phyloP scores from a whole-genome alignment of 768 basidiomycete genomes.

The Astraeus odoratus region DNA sequence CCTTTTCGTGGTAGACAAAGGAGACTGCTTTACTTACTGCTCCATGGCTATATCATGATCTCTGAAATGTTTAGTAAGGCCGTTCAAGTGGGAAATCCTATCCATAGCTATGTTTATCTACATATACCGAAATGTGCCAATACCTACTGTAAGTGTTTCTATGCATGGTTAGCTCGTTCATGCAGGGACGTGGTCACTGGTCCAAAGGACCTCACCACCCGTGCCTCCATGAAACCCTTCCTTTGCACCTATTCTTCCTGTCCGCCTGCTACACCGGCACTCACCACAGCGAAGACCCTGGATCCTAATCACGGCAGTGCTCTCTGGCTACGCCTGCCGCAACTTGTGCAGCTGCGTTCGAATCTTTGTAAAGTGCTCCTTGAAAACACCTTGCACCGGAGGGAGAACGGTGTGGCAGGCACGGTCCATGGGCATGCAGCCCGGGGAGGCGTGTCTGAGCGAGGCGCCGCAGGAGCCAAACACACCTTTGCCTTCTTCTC shows the following conservation, averaged over 20 bases:
- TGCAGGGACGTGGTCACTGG: too few relatives aligned
- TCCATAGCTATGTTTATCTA: too few relatives aligned
- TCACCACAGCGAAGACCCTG: constrained; percentile 75
- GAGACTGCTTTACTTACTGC: too few relatives aligned
- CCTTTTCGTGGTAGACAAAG: too few relatives aligned
- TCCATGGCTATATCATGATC: too few relatives aligned
- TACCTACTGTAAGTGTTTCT: too few relatives aligned
- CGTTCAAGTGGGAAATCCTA: too few relatives aligned
- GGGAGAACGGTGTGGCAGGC: constrained; percentile 81
- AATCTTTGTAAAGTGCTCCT: constrained; percentile 64
- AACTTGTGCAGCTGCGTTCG: constrained; percentile 42
- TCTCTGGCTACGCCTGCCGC: constrained; percentile 51
- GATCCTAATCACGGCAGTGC: constrained; percentile 87
- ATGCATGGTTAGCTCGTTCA: too few relatives aligned
- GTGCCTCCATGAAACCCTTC: constrained; percentile 63
- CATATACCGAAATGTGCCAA: too few relatives aligned
- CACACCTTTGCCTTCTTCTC: constrained; percentile 85
- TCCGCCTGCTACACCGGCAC: constrained; percentile 82
- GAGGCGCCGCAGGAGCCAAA: constrained; percentile 96
- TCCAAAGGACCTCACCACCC: constrained; percentile 61
- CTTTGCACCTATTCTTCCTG: constrained; percentile 83
- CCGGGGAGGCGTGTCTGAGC: constrained; percentile 94
- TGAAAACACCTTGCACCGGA: constrained; percentile 94
- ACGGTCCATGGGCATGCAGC: constrained; percentile 90
- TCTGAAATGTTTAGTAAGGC: too few relatives aligned